These are phyloP conservation scores for Scheffersomyces coipomensis DNA, from an alignment of 805 yeast genomes.

Conservation along the genomic window DNA sequence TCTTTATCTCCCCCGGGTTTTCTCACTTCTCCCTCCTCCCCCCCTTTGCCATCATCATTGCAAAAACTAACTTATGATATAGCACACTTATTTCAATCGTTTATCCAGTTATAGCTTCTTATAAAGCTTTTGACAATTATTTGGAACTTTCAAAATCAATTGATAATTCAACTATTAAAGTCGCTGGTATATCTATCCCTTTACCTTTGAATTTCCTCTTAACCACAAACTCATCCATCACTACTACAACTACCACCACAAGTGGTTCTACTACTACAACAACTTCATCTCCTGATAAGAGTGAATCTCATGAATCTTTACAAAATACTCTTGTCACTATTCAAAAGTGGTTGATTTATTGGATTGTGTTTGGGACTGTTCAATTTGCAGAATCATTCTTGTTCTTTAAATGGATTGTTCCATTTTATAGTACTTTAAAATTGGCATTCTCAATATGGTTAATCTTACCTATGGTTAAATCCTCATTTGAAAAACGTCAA, in stretches of 20 bases:
- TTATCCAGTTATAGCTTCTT: conserved; percentile 63
- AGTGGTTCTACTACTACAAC: conserved; percentile 4
- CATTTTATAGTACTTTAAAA: conserved; percentile 52
- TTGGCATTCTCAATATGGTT: conserved; percentile 59
- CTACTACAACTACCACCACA: conserved; percentile 16
- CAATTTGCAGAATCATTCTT: conserved; percentile 40
- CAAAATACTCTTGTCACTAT: conserved; percentile 23
- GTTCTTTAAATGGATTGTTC: conserved; percentile 48
- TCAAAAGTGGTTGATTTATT: conserved; percentile 50
- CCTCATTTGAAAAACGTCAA: conserved; percentile 6
- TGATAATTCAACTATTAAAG: conserved; percentile 29
- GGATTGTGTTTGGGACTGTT: conserved; percentile 59
- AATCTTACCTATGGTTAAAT: conserved; percentile 41
- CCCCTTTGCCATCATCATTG: conserved; percentile 1
- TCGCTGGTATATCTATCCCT: conserved; percentile 41
- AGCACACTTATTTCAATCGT: conserved; percentile 43
- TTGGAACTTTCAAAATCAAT: conserved; percentile 25
- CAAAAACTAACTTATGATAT: neutral
- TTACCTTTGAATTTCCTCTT: conserved; percentile 11
- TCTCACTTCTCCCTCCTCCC: neutral
- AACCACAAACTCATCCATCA: conserved; percentile 22
- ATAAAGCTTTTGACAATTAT: conserved; percentile 49
- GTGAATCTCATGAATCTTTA: conserved; percentile 14
- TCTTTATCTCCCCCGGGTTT: no score
- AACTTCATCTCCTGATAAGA: neutral